Percentiles rank a stretch among this genome's conserved stretches.
Evolutionary conservation across 148 eudicot genomes (phyloP).

Genomic region (Dysphania ambrosioides): DNA sequence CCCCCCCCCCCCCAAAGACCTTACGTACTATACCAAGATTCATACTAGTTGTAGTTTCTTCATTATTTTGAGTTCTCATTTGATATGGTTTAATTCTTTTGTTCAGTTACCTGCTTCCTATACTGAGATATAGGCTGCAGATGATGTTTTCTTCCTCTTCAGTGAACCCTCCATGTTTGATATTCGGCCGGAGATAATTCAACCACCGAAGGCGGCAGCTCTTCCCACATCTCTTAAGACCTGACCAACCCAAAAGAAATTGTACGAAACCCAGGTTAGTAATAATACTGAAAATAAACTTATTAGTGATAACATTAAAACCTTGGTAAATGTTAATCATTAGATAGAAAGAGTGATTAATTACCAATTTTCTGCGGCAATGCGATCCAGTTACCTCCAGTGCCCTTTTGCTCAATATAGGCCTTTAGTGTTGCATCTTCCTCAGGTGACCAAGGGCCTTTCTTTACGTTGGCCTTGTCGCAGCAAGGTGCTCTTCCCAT

Average conservation of each 20-base stretch:
- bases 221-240: constrained; percentile 76
- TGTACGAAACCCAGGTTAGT: constrained; percentile 18
- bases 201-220: constrained; percentile 69
- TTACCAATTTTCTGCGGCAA: constrained; percentile 57
- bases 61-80: neutral
- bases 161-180: constrained; percentile 61
- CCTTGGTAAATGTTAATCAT: neutral
- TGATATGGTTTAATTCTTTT: neutral
- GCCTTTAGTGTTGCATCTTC: constrained; percentile 55
- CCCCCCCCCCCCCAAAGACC: neutral
- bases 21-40: neutral
- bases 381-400: constrained; percentile 64
- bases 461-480: constrained; percentile 65
- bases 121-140: constrained; percentile 49
- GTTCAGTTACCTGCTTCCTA: constrained; percentile 57
- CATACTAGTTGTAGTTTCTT: neutral
- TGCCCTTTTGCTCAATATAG: constrained; percentile 47
- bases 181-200: constrained; percentile 63
- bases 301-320: too few relatives aligned
- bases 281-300: neutral
- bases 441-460: constrained; percentile 68
- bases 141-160: constrained; percentile 70
- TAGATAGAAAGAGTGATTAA: neutral
- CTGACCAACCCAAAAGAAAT: constrained; percentile 25
- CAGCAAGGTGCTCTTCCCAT: constrained; percentile 73